A percentile compares a stretch with the other conserved stretches of the same genome.
These are phyloP conservation scores for Xerocomus nothofagi DNA, from an alignment of 1,284 basidiomycete genomes.

Conservation along the genomic window DNA sequence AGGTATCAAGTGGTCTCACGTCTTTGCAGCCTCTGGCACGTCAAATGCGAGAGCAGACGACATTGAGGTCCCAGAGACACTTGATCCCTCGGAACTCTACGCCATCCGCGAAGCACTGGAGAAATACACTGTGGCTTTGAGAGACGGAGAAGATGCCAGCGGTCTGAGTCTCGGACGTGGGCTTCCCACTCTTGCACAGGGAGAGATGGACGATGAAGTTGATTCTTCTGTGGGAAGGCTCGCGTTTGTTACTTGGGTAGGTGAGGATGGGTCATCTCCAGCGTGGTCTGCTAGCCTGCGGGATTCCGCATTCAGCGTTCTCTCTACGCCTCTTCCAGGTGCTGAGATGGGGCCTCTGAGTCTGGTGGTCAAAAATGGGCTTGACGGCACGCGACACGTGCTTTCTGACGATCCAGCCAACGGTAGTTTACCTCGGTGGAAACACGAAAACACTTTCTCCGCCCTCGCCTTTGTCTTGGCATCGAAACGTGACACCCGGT, in stretches of 20 bases:
- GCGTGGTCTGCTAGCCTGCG: constrained; percentile 39
- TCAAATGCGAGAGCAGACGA: constrained; percentile 44
- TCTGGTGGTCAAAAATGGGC: constrained; percentile 72
- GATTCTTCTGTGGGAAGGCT: constrained; percentile 67
- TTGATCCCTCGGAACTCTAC: constrained; percentile 82
- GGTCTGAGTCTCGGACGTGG: constrained; percentile 61
- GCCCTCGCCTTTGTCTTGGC: constrained; percentile 93
- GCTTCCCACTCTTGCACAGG: constrained; percentile 74
- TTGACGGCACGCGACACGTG: constrained; percentile 80
- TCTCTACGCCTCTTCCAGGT: constrained; percentile 66
- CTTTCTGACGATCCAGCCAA: constrained; percentile 35
- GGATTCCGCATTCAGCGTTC: constrained; percentile 48
- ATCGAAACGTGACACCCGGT: constrained; percentile 87
- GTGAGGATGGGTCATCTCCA: constrained; percentile 47
- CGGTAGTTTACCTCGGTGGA: constrained; percentile 52
- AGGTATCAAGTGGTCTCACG: constrained; percentile 80
- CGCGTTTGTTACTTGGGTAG: constrained; percentile 64
- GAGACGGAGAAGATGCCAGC: constrained; percentile 55
- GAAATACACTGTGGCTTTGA: constrained; percentile 74
- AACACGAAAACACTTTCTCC: constrained; percentile 77
- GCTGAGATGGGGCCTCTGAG: constrained; percentile 37
- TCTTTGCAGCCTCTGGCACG: constrained; percentile 58
- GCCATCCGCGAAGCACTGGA: constrained; percentile 79
- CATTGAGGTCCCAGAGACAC: constrained; percentile 82
- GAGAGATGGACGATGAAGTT: constrained; percentile 83